Evolutionary conservation across 257 asterid species (phyloP).

Genomic region (Fraxinus anomala): DNA sequence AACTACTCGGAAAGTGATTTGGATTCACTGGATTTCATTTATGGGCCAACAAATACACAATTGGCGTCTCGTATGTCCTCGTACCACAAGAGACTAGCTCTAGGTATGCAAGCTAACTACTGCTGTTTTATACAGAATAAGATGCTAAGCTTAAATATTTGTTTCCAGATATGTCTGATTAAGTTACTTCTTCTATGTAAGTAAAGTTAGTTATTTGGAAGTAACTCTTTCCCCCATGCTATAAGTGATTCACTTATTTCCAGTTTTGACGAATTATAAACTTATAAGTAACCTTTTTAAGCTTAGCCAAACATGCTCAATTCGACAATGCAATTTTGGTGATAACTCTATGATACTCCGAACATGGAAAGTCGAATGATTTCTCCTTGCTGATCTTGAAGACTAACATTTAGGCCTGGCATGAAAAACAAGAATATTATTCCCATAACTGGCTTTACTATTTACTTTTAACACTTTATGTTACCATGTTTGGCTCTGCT

Average conservation of each 20-base stretch:
- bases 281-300: background rate
- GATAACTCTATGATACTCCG: background rate
- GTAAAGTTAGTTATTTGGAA: background rate
- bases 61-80: slow-evolving; percentile 66
- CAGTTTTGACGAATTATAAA: background rate
- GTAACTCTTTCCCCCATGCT: background rate
- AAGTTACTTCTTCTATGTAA: background rate
- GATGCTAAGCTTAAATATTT: background rate
- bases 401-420: background rate
- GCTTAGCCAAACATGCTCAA: background rate
- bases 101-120: slow-evolving; percentile 51
- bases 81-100: slow-evolving; percentile 78
- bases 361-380: background rate
- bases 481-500: background rate
- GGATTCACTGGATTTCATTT: slow-evolving; percentile 63
- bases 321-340: background rate
- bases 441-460: background rate
- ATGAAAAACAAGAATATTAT: background rate
- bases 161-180: background rate
- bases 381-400: background rate
- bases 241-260: background rate
- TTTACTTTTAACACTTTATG: background rate
- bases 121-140: slow-evolving; percentile 17
- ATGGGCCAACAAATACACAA: slow-evolving; percentile 54
- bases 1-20: slow-evolving; percentile 67